phyloP scores from a whole-genome alignment of 192 early-diverging fungal species.

The Coemansia pectinata region DNA sequence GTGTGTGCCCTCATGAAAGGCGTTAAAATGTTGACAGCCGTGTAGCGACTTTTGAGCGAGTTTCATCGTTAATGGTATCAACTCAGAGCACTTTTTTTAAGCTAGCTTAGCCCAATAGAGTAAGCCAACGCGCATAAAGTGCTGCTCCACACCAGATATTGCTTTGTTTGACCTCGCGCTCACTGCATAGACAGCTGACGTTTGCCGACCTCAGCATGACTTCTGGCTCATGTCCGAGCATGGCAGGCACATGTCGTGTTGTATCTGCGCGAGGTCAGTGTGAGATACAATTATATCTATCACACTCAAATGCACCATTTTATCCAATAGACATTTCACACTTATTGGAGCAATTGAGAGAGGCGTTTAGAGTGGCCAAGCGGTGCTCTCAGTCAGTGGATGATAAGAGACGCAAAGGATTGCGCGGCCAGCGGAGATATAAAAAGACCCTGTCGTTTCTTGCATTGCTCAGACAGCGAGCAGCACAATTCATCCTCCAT shows the following conservation, averaged over 20 bases:
- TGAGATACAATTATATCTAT: slow-evolving; percentile 5
- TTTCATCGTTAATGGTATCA: not conserved
- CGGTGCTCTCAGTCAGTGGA: not conserved
- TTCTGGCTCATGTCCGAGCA: not conserved
- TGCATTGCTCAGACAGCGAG: not conserved
- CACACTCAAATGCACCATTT: not conserved
- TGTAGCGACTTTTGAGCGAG: not conserved
- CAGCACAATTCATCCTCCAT: too few relatives aligned
- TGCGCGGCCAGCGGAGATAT: not conserved
- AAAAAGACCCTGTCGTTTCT: not conserved
- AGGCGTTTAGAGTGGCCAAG: not conserved
- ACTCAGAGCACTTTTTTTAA: not conserved
- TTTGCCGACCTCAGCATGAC: not conserved
- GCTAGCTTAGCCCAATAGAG: not conserved
- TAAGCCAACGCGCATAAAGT: not conserved
- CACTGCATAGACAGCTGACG: not conserved
- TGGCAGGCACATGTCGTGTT: not conserved
- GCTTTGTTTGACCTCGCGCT: not conserved
- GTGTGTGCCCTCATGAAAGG: not conserved
- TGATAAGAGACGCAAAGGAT: not conserved
- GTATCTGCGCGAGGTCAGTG: not conserved
- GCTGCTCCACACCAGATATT: not conserved
- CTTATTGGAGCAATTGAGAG: not conserved
- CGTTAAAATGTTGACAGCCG: not conserved
- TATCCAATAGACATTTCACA: not conserved